Evolutionary conservation across 495 filamentous ascomycete species (phyloP).

Genomic region (Thermochaetoides thermophila): DNA sequence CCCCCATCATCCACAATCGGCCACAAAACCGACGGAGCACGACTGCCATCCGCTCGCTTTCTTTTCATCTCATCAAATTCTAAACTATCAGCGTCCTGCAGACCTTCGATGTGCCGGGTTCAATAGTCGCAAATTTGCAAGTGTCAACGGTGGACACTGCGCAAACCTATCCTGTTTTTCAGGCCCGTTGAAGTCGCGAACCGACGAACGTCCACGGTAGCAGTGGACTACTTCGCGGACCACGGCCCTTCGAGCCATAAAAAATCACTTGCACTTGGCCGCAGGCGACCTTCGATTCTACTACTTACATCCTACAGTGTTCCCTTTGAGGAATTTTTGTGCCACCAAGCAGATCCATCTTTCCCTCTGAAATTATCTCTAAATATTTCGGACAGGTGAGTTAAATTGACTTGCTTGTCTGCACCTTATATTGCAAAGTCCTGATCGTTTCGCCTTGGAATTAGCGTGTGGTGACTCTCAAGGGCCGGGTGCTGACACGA

Average conservation of each 20-base stretch:
- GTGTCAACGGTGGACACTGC: constrained; percentile 19
- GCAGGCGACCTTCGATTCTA: constrained; percentile 41
- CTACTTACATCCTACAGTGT: too few species aligned
- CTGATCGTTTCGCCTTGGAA: too few species aligned
- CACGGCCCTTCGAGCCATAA: constrained; percentile 23
- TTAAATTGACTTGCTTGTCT: too few species aligned
- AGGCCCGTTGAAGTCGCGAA: constrained; percentile 11
- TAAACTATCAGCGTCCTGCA: constrained; percentile 4
- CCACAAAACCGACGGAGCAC: background rate
- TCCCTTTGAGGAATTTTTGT: constrained; percentile 16
- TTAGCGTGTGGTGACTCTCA: too few species aligned
- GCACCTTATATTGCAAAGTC: too few species aligned
- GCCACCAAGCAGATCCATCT: too few species aligned
- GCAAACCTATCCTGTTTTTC: constrained; percentile 7
- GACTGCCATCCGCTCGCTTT: constrained; percentile 1
- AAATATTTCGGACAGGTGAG: too few species aligned
- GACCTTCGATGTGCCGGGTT: constrained; percentile 15
- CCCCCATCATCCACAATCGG: too few species aligned
- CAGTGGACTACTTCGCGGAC: constrained; percentile 31
- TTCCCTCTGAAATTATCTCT: background rate
- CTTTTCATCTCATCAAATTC: background rate
- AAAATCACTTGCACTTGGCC: constrained; percentile 24
- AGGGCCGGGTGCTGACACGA: too few species aligned
- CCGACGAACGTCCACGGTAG: constrained; percentile 31
- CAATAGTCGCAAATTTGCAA: constrained; percentile 16